Percentiles rank a stretch among this genome's conserved stretches.
Conservation (phyloP, 2,329 filamentous ascomycete species). For the Teratosphaeria viscida region DNA sequence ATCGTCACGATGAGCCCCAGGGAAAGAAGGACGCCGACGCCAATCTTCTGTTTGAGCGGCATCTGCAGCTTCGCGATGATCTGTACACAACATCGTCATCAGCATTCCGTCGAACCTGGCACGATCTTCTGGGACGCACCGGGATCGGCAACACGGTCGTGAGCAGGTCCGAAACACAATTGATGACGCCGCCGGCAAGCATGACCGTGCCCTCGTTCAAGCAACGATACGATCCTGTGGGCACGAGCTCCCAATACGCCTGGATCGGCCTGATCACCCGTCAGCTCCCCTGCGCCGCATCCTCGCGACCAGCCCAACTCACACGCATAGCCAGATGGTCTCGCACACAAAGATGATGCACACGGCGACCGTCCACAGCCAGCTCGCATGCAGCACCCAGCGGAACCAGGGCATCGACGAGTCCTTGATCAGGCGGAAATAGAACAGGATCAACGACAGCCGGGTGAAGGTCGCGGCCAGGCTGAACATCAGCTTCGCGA, state of each 20-base stretch:
- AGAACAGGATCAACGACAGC: constrained; percentile 36
- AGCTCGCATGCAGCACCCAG: constrained; percentile 30
- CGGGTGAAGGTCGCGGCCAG: constrained; percentile 34
- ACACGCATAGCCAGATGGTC: constrained; percentile 31
- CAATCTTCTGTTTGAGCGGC: constrained; percentile 31
- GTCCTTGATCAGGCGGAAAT: constrained; percentile 36
- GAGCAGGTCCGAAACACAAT: constrained; percentile 33
- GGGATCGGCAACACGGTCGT: constrained; percentile 36
- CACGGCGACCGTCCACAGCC: constrained; percentile 28
- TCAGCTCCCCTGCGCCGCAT: background rate
- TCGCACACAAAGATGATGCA: constrained; percentile 29
- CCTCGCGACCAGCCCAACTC: constrained; percentile 5
- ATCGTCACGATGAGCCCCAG: constrained; percentile 34
- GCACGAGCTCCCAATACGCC: constrained; percentile 31
- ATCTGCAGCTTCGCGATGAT: constrained; percentile 34
- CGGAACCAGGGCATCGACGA: constrained; percentile 29
- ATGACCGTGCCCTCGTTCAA: constrained; percentile 32
- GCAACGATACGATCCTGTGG: constrained; percentile 24
- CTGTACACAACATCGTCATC: background rate
- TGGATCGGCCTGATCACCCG: background rate
- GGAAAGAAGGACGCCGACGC: constrained; percentile 29
- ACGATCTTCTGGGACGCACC: background rate
- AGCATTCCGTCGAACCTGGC: background rate
- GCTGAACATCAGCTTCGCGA: constrained; percentile 33
- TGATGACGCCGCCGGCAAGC: constrained; percentile 33